Base-by-base conservation (phyloP, 139 green algal species). In the Medakamo hakoo region DNA sequence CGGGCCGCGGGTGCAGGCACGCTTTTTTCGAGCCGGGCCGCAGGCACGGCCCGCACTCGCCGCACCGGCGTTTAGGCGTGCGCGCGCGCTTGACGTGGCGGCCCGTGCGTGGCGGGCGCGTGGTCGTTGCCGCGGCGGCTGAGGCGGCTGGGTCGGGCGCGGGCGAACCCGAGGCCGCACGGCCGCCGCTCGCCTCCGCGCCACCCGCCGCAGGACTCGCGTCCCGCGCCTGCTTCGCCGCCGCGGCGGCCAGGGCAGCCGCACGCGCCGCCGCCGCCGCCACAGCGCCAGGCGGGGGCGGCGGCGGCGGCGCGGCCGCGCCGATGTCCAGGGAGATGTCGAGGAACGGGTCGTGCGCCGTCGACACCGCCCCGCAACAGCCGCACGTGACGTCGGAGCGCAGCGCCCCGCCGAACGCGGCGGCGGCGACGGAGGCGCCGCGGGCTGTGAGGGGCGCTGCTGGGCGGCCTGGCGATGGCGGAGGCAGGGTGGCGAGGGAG, bases 311-410 rank as follows among this genome's bases (percentile, higher is more conserved):
- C n/a, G 55, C 27, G 26, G 61, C 27, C 1, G 58, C 24, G 30
- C 67, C 57, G 1, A 95, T 65, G 66, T 95, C 88, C 16, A 95
- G 71, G 4, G 80, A 88, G 19, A 95, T 70, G 70, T 94, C 84
- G 31, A 87, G 72, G 67, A 86, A 93, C 26, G 82, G 82, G 60
- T 96, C 89, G 55, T 82, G 76, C 0, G 78, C 72, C 0, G 81
- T 85, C 30, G 82, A 95, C 58, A 80, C 89, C 26, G 75, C 85
- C 65, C 87, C 84, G 65, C 89, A 96, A 0, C 67, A 60, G 26
- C 23, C 57, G 68, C 89, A 96, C 23, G 71, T 84, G 23, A 96
- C 82, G 32, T 96, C 86, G 2, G 76, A 88, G 27, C 81, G 80
- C 68, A 96, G 77, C 21, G 81, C 57, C 14, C 89, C 89, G 1